phyloP scores from a whole-genome alignment of 345 rosid species.

The Arabis alpina region DNA sequence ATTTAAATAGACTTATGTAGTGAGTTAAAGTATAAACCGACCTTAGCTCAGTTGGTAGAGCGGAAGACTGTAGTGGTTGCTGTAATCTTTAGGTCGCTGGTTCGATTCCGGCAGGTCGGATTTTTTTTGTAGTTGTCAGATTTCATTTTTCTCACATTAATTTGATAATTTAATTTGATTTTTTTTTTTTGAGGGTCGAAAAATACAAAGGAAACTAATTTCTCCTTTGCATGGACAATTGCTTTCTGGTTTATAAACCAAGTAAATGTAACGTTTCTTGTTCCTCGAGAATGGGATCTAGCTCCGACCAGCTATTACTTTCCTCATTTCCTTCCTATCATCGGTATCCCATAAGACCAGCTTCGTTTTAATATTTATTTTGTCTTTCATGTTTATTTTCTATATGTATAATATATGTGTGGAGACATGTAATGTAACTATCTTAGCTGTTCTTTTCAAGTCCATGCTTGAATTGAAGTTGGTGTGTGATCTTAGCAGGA shows the following conservation, averaged over 20 bases:
- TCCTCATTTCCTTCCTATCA: slow-evolving; percentile 74
- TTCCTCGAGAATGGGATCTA: slow-evolving; percentile 85
- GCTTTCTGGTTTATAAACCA: no score
- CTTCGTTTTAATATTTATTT: not conserved
- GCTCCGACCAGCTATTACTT: slow-evolving; percentile 84
- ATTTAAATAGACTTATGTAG: no score
- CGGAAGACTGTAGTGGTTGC: slow-evolving; percentile 76
- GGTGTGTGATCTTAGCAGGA: slow-evolving; percentile 29
- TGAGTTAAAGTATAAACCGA: slow-evolving; percentile 39
- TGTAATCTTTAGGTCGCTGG: slow-evolving; percentile 29
- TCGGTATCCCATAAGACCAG: slow-evolving; percentile 70
- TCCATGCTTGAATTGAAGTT: slow-evolving; percentile 23
- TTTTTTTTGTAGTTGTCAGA: no score
- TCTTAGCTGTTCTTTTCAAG: slow-evolving; percentile 15
- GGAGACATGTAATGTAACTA: slow-evolving; percentile 8
- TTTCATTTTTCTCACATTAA: no score
- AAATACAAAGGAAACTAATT: no score
- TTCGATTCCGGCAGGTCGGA: slow-evolving; percentile 37
- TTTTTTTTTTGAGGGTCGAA: no score
- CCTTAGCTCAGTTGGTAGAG: slow-evolving; percentile 98
- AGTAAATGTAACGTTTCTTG: slow-evolving; percentile 44
- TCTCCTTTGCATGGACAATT: no score
- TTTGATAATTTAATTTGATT: no score
- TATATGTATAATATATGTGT: slow-evolving; percentile 9
- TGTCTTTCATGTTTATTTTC: not conserved